These are phyloP conservation scores for Corymbia citriodora DNA, from an alignment of 441 rosid genomes.

Conservation along the genomic window DNA sequence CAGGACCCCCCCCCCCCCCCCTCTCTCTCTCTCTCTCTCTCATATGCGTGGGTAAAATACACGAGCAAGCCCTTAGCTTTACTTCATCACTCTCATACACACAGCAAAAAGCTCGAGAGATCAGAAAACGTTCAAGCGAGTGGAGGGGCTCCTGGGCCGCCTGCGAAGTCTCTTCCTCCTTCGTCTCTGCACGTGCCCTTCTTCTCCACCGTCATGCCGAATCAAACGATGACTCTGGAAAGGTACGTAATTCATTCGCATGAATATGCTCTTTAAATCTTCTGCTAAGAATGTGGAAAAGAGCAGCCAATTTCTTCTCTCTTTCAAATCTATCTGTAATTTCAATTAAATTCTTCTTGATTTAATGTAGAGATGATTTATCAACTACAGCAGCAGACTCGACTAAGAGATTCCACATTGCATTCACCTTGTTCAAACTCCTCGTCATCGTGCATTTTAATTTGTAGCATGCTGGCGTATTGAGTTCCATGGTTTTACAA, in stretches of 20 bases:
- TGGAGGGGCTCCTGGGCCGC: neutral
- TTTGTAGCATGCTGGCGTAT: neutral
- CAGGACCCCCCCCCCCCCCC: too few species aligned
- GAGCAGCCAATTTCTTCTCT: accelerated
- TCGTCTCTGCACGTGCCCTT: neutral
- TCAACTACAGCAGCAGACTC: accelerated
- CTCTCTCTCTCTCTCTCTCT: too few species aligned
- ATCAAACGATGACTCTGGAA: too few species aligned
- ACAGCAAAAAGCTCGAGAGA: too few species aligned
- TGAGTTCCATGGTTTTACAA: accelerated
- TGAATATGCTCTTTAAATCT: too few species aligned
- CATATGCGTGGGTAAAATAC: too few species aligned
- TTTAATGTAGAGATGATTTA: accelerated
- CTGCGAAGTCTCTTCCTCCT: neutral
- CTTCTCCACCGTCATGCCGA: neutral
- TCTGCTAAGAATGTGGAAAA: accelerated
- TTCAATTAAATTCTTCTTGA: neutral
- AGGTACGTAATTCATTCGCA: too few species aligned
- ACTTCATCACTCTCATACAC: too few species aligned
- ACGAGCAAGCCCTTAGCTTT: too few species aligned
- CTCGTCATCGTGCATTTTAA: accelerated
- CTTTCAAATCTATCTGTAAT: neutral
- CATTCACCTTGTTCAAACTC: neutral
- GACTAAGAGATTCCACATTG: accelerated
- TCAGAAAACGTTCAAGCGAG: too few species aligned